Evolutionary conservation across 441 rosid species (phyloP).

Genomic region (Capsella rubella): DNA sequence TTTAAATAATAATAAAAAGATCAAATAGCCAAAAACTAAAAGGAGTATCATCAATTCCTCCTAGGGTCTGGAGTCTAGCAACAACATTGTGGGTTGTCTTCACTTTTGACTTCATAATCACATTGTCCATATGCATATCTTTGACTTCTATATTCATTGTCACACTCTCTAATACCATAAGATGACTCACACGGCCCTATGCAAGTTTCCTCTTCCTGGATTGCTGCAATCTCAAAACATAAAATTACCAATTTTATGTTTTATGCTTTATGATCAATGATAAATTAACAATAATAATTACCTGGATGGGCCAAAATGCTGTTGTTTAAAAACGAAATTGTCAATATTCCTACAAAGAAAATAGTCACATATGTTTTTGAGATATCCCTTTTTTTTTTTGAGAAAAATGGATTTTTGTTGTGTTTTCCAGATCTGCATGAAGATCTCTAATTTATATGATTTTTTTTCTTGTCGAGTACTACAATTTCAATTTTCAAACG

Average conservation of each 20-base stretch:
- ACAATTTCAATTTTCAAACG: no score
- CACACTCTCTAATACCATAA: not conserved
- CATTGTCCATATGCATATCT: not conserved
- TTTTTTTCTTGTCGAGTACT: not conserved
- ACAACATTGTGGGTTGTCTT: not conserved
- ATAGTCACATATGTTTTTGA: not conserved
- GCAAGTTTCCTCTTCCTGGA: not conserved
- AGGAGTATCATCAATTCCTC: not conserved
- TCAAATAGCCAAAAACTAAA: not conserved
- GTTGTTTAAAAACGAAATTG: not conserved
- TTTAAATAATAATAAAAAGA: not conserved
- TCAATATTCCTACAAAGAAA: constrained; percentile 6
- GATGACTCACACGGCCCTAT: not conserved
- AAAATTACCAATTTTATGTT: not conserved
- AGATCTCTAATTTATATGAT: constrained; percentile 1
- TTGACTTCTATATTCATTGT: not conserved
- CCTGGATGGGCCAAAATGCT: constrained; percentile 4
- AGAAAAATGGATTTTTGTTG: not conserved
- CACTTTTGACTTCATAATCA: not conserved
- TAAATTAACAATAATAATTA: not conserved
- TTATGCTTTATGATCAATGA: not conserved
- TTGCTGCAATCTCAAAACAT: not conserved
- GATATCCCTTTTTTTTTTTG: not conserved
- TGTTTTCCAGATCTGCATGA: not conserved
- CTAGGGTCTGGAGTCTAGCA: not conserved